Evolutionary conservation across 1,139 yeast genomes (phyloP).

Genomic region (Scheffersomyces titani): DNA sequence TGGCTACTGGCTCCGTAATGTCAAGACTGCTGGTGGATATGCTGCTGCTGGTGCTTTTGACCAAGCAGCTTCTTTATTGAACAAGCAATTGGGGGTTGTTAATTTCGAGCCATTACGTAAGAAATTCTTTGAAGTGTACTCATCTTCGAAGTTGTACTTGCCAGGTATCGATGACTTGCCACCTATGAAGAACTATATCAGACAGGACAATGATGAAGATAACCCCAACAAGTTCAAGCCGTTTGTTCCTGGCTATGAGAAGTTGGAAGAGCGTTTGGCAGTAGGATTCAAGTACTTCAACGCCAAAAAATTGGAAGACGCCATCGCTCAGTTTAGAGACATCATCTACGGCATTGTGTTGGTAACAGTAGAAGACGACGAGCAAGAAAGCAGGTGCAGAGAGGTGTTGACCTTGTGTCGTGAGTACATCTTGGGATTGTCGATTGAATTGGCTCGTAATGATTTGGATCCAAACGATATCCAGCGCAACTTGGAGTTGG

Average conservation of each 20-base stretch:
- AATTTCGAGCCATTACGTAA: slow-evolving; percentile 84
- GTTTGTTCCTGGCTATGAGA: slow-evolving; percentile 70
- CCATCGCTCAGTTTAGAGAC: slow-evolving; percentile 76
- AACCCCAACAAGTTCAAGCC: slow-evolving; percentile 62
- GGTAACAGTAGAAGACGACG: slow-evolving; percentile 68
- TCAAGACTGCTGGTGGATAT: slow-evolving; percentile 88
- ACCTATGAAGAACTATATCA: slow-evolving; percentile 66
- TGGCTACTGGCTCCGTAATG: slow-evolving; percentile 83
- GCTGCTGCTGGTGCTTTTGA: slow-evolving; percentile 97
- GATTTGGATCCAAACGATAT: slow-evolving; percentile 66
- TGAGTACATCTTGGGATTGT: slow-evolving; percentile 88
- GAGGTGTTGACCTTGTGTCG: slow-evolving; percentile 75
- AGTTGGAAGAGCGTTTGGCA: slow-evolving; percentile 63
- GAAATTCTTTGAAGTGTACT: slow-evolving; percentile 82
- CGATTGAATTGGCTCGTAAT: slow-evolving; percentile 89
- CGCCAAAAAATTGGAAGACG: slow-evolving; percentile 78
- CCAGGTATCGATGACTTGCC: slow-evolving; percentile 74
- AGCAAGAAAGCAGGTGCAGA: slow-evolving; percentile 74
- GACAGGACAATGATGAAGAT: slow-evolving; percentile 62
- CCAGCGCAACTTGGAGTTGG: slow-evolving; percentile 88
- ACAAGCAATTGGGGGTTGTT: slow-evolving; percentile 84
- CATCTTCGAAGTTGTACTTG: slow-evolving; percentile 72
- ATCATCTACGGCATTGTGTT: slow-evolving; percentile 78
- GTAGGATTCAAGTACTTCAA: slow-evolving; percentile 83
- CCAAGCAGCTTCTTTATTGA: slow-evolving; percentile 88